Evolutionary conservation across 192 early-diverging fungal genomes (phyloP).

Genomic region (Paraglomus occultum): DNA sequence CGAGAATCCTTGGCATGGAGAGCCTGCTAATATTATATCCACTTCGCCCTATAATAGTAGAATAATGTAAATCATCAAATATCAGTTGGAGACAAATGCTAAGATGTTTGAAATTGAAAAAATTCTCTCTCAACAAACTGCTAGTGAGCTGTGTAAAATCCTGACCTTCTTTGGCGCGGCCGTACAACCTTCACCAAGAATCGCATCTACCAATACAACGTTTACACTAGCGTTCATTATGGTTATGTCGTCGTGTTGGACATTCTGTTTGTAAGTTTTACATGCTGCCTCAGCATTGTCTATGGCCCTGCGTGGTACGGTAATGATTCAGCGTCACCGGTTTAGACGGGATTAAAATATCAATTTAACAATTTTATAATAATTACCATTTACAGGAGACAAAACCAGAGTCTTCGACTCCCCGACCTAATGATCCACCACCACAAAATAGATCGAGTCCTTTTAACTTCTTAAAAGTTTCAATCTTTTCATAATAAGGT

Average conservation of each 20-base stretch:
- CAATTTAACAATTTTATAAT: background rate
- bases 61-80: background rate
- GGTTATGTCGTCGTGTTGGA: slow-evolving; percentile 1
- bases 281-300: slow-evolving; percentile 27
- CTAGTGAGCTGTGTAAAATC: background rate
- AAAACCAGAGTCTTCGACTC: slow-evolving; percentile 33
- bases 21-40: slow-evolving; percentile 35
- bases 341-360: background rate
- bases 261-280: slow-evolving; percentile 29
- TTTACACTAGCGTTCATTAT: slow-evolving; percentile 34
- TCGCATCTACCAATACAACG: slow-evolving; percentile 19
- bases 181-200: background rate
- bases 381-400: slow-evolving; percentile 32
- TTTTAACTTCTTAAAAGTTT: background rate
- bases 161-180: slow-evolving; percentile 16
- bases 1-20: slow-evolving; percentile 37
- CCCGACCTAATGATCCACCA: slow-evolving; percentile 31
- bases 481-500: slow-evolving; percentile 7
- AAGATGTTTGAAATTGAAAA: no score
- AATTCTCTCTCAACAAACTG: no score
- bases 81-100: background rate
- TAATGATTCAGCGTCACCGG: background rate
- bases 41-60: slow-evolving; percentile 30
- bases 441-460: slow-evolving; percentile 35
- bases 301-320: slow-evolving; percentile 28